These are phyloP conservation scores for Apiospora marii DNA, from an alignment of 2,329 filamentous ascomycete species.

Conservation along the genomic window DNA sequence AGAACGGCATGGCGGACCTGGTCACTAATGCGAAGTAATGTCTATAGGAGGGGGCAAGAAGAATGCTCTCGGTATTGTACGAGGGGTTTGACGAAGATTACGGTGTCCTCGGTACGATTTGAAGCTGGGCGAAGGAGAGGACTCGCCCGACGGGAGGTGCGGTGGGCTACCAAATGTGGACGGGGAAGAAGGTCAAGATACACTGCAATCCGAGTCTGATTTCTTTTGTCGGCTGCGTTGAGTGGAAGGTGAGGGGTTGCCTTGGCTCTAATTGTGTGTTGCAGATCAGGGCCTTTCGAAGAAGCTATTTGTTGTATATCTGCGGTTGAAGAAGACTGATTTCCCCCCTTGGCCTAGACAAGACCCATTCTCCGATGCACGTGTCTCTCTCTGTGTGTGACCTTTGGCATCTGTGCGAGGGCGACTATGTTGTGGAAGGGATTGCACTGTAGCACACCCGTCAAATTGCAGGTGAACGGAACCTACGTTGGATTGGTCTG, in stretches of 20 bases:
- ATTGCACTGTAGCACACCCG: neutral
- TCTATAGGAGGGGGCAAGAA: constrained; percentile 9
- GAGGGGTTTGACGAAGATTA: constrained; percentile 15
- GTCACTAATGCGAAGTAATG: constrained; percentile 45
- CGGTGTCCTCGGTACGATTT: constrained; percentile 4
- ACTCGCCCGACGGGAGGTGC: neutral
- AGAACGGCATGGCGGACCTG: constrained; percentile 41
- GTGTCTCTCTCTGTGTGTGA: neutral
- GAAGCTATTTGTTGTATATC: neutral
- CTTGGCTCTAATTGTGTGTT: neutral
- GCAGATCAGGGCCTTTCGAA: neutral
- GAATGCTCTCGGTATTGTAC: neutral
- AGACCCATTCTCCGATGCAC: neutral
- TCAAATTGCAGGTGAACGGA: neutral
- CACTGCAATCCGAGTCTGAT: constrained; percentile 16
- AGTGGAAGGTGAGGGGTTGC: neutral
- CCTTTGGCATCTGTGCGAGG: neutral
- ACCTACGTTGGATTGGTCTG: too few relatives aligned
- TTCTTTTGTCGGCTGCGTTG: constrained; percentile 15
- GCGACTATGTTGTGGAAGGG: too few relatives aligned
- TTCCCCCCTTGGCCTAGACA: neutral
- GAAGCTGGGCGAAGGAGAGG: neutral
- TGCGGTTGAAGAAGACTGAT: neutral
- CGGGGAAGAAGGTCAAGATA: neutral
- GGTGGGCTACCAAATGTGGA: neutral